Base-by-base conservation (phyloP, 116 monocot genomes). In the Phalaenopsis hybrid region DNA sequence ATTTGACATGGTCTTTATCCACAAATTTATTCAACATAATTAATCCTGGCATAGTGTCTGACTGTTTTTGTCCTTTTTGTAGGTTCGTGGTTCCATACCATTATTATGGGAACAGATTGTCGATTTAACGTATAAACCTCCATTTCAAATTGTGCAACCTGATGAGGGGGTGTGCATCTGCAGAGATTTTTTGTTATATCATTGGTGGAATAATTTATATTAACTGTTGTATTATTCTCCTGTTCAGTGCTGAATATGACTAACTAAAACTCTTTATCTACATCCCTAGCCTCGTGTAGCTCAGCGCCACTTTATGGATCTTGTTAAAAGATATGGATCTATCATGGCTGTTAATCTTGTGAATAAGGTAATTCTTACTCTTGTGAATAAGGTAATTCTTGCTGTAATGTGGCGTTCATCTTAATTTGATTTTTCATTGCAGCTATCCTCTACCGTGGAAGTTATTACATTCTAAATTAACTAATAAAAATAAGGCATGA, bases 331-430 rank as follows among this genome's bases (percentile, higher is more conserved):
- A 85, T 99, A 99, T 84, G 91, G 91, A n/a, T 89, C 93, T 85
- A 88, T 92, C 57, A 33, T 93, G 78, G 99, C 99, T 83, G 86
- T 95, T 86, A 87, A 99, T 76, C 95, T 99, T 81, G 87, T 99
- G 58, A 99, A 99, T 69, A 81, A 87, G 92, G 99, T 99, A 88
- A 84, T 65, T 80, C 37, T 95, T 86, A 87, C 95, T 78, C 95
- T 99, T 81, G 87, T 99, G 67, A 99, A 99, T 61, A 80, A 87
- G 92, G 99, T 99, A 88, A 84, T 65, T 80, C 37, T 73, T 46
- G 4, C 0, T 41, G 34, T 57, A 80, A 69, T 48, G 59, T 48
- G 28, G 33, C 7, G 13, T 45, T 41, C 50, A 75, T 44, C 37
- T 43, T 72, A 72, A 25, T 45, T 17, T 49, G 9, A 58, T 79